Evolutionary conservation across 208 protist species (phyloP), one percentile per base, ranked within the genome.

Genomic region (Trypanosoma vivax): DNA sequence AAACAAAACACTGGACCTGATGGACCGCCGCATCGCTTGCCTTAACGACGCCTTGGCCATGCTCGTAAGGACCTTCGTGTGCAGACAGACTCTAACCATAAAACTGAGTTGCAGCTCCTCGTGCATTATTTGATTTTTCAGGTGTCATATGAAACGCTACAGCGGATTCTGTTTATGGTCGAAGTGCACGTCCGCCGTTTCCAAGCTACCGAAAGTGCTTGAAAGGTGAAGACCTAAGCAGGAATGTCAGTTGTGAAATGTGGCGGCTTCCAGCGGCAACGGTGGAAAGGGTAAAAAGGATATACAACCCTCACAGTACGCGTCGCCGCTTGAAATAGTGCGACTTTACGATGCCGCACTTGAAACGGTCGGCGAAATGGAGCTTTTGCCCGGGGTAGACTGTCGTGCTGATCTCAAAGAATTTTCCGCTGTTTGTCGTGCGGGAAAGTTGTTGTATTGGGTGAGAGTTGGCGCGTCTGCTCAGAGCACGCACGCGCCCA

Each of bases 1-100:
- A 30, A 88, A 81, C 56, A 66, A 71, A 39, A 59, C 88, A 16
- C 77, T 93, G 5, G 86, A 93, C 37, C 40, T 86, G 18, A 79
- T 90, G 61, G 86, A 93, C 60, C 72, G 86, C 45, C 76, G 79
- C 48, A 82, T 90, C 45, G 73, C 65, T 49, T 77, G 62, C 66
- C 83, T 83, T 65, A 90, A 93, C 70, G 86, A 90, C 54, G 86
- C 81, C 4, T 67, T 93, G 21, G 70, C 60, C 79, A 90, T 70
- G 78, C 78, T 29, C 72, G 76, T 6, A 74, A 88, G 64, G 86
- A 83, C 53, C 69, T 88, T 24, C 81, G 82, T 46, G 55, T 31
- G 5, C 66, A 76, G 0, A 45, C 51, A 10, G 79, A 87, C 48
- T 55, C 58, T 19, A 38, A 23, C 14, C 61, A 78, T 24, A 64